Evolutionary conservation across 2,329 filamentous ascomycete genomes (phyloP).

Genomic region (Ophiostoma quercus): DNA sequence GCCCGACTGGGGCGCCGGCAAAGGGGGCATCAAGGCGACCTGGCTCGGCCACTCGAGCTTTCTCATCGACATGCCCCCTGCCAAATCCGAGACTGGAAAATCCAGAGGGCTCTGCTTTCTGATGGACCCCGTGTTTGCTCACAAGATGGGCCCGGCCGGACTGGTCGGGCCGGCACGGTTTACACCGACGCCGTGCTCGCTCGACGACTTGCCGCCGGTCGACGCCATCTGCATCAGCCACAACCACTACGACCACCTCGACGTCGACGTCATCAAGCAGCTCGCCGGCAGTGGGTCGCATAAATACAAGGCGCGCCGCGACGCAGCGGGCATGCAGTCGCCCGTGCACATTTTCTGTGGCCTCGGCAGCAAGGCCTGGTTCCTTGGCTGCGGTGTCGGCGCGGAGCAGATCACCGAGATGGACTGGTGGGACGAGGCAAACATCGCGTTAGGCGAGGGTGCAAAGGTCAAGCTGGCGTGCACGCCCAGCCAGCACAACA

Average conservation of each 20-base stretch:
- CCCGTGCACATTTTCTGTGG: not conserved
- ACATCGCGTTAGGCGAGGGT: not conserved
- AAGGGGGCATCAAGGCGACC: not conserved
- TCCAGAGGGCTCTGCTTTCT: not conserved
- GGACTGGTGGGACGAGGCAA: slow-evolving; percentile 2
- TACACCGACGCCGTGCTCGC: slow-evolving; percentile 45
- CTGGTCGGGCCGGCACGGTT: slow-evolving; percentile 46
- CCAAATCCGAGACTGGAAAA: not conserved
- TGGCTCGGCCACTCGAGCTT: slow-evolving; percentile 7
- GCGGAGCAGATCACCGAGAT: not conserved
- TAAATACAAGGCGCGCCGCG: not conserved
- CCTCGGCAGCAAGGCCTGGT: slow-evolving; percentile 10
- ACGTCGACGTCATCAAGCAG: slow-evolving; percentile 45
- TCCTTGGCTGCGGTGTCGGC: not conserved
- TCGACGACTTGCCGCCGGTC: slow-evolving; percentile 46
- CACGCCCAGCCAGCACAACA: slow-evolving; percentile 65
- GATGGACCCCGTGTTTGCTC: not conserved
- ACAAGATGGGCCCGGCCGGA: not conserved
- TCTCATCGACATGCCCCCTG: not conserved
- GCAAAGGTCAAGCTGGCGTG: slow-evolving; percentile 56
- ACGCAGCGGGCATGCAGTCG: not conserved
- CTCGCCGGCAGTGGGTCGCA: slow-evolving; percentile 44
- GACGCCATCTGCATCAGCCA: slow-evolving; percentile 50
- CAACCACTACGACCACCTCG: slow-evolving; percentile 54
- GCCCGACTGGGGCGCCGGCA: not conserved